Conservation (phyloP, 2,329 filamentous ascomycete genomes). For the Periconia digitata region DNA sequence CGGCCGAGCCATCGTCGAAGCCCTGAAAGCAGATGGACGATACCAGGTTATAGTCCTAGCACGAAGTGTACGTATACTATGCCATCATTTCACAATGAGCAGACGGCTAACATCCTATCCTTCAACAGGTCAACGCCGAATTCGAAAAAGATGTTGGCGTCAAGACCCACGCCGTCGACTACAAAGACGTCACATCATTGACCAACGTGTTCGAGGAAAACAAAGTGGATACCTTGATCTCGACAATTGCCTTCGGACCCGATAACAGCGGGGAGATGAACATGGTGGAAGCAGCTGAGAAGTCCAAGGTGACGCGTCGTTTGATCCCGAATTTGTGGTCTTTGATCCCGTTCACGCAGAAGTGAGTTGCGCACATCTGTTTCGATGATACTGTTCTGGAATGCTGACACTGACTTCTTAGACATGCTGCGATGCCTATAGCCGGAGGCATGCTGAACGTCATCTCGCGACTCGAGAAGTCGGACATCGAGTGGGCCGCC, state of each 20-base stretch:
- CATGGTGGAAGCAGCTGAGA: constrained; percentile 49
- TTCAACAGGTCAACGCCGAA: constrained; percentile 8
- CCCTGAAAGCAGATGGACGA: constrained; percentile 36
- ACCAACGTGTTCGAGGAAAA: constrained; percentile 36
- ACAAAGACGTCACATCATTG: constrained; percentile 30
- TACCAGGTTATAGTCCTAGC: constrained; percentile 46
- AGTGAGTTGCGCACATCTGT: constrained; percentile 10
- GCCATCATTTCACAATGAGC: neutral
- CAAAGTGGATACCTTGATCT: constrained; percentile 50
- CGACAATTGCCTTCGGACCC: constrained; percentile 24
- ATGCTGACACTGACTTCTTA: neutral
- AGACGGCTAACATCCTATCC: neutral
- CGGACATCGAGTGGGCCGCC: constrained; percentile 22
- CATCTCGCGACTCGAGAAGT: constrained; percentile 12
- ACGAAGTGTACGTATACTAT: constrained; percentile 37
- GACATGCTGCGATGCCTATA: constrained; percentile 3
- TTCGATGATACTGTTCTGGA: neutral
- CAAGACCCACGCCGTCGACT: constrained; percentile 32
- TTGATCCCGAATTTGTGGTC: constrained; percentile 50
- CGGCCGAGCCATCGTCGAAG: constrained; percentile 52
- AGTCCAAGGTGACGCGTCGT: constrained; percentile 41
- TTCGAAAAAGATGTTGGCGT: constrained; percentile 12
- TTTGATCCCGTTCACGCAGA: constrained; percentile 6
- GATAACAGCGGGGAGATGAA: constrained; percentile 44
- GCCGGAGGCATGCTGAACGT: neutral